Evolutionary conservation across 345 rosid genomes (phyloP).

Genomic region (Rhodomyrtus tomentosa): DNA sequence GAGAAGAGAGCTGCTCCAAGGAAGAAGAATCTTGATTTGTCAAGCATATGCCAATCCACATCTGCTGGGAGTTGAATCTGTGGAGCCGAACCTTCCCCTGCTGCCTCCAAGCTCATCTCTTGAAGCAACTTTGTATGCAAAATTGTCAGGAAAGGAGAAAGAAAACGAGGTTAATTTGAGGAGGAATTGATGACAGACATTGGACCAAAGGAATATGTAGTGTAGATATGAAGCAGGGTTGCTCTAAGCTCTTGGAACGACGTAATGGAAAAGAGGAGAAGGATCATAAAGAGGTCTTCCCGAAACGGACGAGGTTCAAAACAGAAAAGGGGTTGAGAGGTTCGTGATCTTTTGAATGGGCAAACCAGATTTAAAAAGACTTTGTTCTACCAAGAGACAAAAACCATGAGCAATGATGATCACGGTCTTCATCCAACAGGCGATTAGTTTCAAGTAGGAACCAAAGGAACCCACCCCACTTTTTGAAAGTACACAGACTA

Average conservation of each 20-base stretch:
- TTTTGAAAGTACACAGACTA: no score
- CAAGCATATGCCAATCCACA: slow-evolving; percentile 94
- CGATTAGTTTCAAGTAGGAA: no score
- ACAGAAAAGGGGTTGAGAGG: neutral
- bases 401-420: neutral
- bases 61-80: slow-evolving; percentile 80
- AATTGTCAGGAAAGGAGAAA: neutral
- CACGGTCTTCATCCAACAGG: neutral
- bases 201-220: neutral
- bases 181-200: neutral
- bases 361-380: neutral
- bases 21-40: slow-evolving; percentile 82
- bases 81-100: slow-evolving; percentile 69
- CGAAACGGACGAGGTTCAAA: neutral
- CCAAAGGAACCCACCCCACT: no score
- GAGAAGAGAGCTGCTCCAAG: slow-evolving; percentile 84
- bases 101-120: slow-evolving; percentile 71
- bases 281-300: neutral
- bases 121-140: slow-evolving; percentile 25
- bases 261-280: neutral
- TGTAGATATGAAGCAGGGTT: neutral
- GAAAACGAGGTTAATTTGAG: neutral
- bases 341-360: neutral
- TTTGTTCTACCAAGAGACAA: neutral
- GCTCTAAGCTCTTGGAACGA: neutral